Evolutionary conservation across 441 rosid species (phyloP).

Genomic region (Biscutella laevigata): DNA sequence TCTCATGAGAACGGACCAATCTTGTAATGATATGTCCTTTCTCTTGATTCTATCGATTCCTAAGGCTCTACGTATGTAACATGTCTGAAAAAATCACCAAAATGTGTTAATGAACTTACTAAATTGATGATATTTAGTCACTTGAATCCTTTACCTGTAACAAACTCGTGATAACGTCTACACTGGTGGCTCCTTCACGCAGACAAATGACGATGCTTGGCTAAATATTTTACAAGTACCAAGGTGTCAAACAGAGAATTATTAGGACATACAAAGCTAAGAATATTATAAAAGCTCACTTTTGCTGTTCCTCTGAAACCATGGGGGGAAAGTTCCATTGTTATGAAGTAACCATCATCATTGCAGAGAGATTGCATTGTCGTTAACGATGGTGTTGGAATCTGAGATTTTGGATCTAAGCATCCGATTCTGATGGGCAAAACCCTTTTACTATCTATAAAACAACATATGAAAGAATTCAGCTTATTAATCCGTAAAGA

Average conservation of each 20-base stretch:
- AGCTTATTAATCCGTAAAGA: not conserved
- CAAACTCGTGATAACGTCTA: conserved; percentile 20
- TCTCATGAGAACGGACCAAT: conserved; percentile 11
- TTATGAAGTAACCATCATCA: conserved; percentile 22
- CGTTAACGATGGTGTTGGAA: conserved; percentile 1
- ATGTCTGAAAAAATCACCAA: conserved; percentile 14
- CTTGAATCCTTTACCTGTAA: conserved; percentile 12
- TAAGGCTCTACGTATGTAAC: conserved; percentile 20
- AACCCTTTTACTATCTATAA: conserved; percentile 20
- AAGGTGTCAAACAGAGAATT: conserved; percentile 8
- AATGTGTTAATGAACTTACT: not conserved
- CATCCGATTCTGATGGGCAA: conserved; percentile 21
- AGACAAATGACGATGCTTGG: conserved; percentile 10
- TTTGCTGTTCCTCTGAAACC: conserved; percentile 14
- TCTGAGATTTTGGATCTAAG: conserved; percentile 22
- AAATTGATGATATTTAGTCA: not conserved
- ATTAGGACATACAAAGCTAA: not conserved
- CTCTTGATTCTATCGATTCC: conserved; percentile 6
- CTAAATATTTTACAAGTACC: not conserved
- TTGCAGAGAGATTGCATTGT: conserved; percentile 19
- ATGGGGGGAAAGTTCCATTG: conserved; percentile 3
- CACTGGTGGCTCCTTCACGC: conserved; percentile 22
- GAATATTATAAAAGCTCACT: conserved; percentile 4
- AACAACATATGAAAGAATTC: not conserved
- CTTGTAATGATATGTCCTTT: not conserved